Evolutionary conservation across 805 yeast genomes (phyloP).

Genomic region (Priceomyces fermenticarens): DNA sequence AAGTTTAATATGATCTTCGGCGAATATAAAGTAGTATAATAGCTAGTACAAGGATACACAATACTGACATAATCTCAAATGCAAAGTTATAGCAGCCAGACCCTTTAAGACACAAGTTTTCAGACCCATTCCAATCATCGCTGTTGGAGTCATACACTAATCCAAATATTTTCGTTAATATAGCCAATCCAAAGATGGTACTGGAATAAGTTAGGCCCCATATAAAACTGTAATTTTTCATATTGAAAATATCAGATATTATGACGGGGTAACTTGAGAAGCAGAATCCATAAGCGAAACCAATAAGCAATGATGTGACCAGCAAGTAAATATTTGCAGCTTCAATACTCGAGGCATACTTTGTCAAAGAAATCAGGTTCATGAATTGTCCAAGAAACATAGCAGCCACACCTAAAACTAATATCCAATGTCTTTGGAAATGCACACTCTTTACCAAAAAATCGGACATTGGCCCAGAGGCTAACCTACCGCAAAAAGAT

Average conservation of each 20-base stretch:
- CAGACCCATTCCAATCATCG: constrained; percentile 12
- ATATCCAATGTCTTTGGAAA: constrained; percentile 31
- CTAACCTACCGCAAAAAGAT: constrained; percentile 29
- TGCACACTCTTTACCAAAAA: constrained; percentile 18
- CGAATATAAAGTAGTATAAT: constrained; percentile 20
- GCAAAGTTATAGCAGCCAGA: constrained; percentile 26
- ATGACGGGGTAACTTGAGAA: constrained; percentile 34
- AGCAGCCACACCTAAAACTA: constrained; percentile 23
- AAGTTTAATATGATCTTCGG: neutral
- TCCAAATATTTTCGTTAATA: constrained; percentile 32
- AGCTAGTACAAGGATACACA: constrained; percentile 17
- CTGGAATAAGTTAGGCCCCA: constrained; percentile 35
- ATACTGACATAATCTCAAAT: constrained; percentile 22
- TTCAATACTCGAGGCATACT: constrained; percentile 9
- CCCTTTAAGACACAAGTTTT: constrained; percentile 24
- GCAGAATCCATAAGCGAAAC: constrained; percentile 33
- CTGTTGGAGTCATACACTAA: constrained; percentile 26
- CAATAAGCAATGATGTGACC: constrained; percentile 25
- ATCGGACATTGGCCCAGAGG: constrained; percentile 32
- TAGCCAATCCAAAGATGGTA: constrained; percentile 28
- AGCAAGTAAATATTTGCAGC: constrained; percentile 17
- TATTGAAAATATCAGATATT: constrained; percentile 28
- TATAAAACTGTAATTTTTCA: constrained; percentile 29
- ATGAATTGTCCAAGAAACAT: constrained; percentile 30
- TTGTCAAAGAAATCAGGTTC: constrained; percentile 13